These are phyloP conservation scores for Fraxinus floribunda DNA, from an alignment of 305 asterid species.

Conservation along the genomic window DNA sequence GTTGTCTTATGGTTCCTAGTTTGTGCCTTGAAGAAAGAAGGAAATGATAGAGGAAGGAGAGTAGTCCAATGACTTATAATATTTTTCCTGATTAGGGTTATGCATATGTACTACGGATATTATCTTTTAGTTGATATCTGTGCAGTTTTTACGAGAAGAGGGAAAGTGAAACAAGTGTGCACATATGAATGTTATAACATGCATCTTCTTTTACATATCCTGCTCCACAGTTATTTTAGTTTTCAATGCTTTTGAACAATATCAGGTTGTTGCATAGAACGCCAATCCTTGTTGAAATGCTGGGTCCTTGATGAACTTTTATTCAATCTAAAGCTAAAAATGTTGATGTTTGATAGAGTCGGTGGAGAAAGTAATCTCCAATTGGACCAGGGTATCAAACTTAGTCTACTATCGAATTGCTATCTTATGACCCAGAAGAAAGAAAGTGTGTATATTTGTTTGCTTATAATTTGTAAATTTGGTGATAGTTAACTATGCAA, in stretches of 20 bases:
- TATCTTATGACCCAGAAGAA: background rate
- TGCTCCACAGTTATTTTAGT: background rate
- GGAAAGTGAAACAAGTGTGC: background rate
- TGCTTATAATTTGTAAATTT: background rate
- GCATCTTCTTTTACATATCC: background rate
- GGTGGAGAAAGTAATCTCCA: background rate
- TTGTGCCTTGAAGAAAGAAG: background rate
- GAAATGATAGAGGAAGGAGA: background rate
- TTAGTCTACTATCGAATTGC: background rate
- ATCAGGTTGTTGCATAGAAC: background rate
- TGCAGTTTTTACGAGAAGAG: background rate
- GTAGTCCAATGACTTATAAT: background rate
- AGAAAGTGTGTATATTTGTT: background rate
- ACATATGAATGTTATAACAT: background rate
- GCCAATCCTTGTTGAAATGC: background rate
- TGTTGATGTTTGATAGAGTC: background rate
- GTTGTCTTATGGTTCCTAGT: background rate
- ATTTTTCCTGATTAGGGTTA: background rate
- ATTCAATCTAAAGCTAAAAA: background rate
- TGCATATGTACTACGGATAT: background rate
- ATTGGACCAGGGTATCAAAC: background rate
- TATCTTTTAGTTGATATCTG: background rate
- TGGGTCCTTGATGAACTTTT: background rate
- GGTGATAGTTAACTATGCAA: background rate
- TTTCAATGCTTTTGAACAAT: background rate